Evolutionary conservation across 2,329 filamentous ascomycete genomes (phyloP).

Genomic region (Trichoderma aggressivum): DNA sequence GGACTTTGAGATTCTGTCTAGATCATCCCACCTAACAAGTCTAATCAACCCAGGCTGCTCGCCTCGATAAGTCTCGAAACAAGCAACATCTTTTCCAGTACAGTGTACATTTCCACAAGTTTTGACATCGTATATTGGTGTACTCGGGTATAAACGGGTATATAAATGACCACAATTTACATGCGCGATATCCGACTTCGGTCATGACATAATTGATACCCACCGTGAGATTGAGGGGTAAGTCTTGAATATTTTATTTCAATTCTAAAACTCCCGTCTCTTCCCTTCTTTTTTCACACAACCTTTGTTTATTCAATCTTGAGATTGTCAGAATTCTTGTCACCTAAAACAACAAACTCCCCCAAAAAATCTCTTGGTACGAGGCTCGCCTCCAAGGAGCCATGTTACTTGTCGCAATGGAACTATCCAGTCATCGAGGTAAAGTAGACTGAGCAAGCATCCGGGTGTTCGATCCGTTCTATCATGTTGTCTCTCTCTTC

Average conservation of each 20-base stretch:
- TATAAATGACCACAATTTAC: not conserved
- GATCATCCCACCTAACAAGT: not conserved
- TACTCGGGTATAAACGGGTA: slow-evolving; percentile 3
- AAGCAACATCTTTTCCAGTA: not conserved
- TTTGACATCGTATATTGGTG: not conserved
- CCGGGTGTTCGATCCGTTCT: slow-evolving; percentile 41
- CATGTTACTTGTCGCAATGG: slow-evolving; percentile 28
- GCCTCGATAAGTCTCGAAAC: not conserved
- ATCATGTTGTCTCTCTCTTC: slow-evolving; percentile 1
- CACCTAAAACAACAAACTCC: not conserved
- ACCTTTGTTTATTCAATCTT: too few species aligned
- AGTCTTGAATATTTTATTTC: not conserved
- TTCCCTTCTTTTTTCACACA: not conserved
- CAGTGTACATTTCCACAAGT: not conserved
- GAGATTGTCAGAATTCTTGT: not conserved
- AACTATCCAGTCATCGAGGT: slow-evolving; percentile 42
- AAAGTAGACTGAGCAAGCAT: slow-evolving; percentile 44
- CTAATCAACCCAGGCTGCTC: not conserved
- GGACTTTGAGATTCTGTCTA: not conserved
- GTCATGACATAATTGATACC: slow-evolving; percentile 14
- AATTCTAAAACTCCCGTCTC: not conserved
- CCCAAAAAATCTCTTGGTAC: slow-evolving; percentile 2
- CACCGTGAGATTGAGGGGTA: slow-evolving; percentile 17
- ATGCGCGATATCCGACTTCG: slow-evolving; percentile 10
- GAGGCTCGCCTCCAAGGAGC: slow-evolving; percentile 19